These are phyloP conservation scores for Dictyostelium citrinum DNA, from an alignment of 78 protist genomes.

Conservation along the genomic window DNA sequence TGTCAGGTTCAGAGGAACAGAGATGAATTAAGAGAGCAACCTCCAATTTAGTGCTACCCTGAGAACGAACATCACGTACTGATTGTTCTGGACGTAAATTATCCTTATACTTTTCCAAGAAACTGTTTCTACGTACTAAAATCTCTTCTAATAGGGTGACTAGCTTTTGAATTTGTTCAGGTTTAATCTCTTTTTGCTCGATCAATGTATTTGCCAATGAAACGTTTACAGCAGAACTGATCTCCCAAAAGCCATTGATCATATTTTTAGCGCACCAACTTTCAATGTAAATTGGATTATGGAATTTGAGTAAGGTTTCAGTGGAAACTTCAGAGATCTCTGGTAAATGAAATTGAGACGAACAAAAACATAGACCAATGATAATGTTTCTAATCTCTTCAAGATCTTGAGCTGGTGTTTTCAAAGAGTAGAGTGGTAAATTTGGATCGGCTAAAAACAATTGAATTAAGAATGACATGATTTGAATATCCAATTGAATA, in stretches of 20 bases:
- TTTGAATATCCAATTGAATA: conserved; percentile 44
- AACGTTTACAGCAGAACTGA: conserved; percentile 53
- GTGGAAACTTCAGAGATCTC: conserved; percentile 45
- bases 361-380: conserved; percentile 60
- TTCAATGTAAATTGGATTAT: conserved; percentile 64
- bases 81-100: conserved; percentile 24
- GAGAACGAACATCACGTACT: conserved; percentile 57
- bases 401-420: conserved; percentile 58
- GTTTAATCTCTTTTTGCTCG: conserved; percentile 39
- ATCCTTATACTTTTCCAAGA: conserved; percentile 56
- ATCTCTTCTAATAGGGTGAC: conserved; percentile 67
- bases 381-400: conserved; percentile 66
- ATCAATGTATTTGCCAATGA: conserved; percentile 59
- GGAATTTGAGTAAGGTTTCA: conserved; percentile 55
- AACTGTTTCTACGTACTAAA: conserved; percentile 28
- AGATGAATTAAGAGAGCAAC: conserved; percentile 76
- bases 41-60: conserved; percentile 65
- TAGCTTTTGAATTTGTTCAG: conserved; percentile 62
- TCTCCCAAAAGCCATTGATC: conserved; percentile 81
- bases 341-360: conserved; percentile 46
- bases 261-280: conserved; percentile 50
- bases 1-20: conserved; percentile 76
- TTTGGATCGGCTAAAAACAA: conserved; percentile 71
- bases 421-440: conserved; percentile 35
- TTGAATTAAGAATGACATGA: conserved; percentile 37